Conservation (phyloP, 768 basidiomycete species). For the Multifurca ochricompacta region DNA sequence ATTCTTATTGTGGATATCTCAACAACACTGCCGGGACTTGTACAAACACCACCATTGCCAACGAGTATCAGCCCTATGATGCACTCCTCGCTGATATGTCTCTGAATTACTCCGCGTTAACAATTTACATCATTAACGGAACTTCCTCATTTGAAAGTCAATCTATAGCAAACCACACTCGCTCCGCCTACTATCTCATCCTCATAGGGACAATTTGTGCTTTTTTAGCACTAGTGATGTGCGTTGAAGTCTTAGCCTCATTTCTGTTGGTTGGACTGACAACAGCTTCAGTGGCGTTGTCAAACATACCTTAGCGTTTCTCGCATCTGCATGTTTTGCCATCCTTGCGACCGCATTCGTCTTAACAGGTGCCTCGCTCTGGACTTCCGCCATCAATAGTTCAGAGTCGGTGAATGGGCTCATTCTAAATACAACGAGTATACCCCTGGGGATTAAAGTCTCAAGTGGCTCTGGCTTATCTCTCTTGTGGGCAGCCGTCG, state of each 20-base stretch:
- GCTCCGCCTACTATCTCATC: slow-evolving; percentile 68
- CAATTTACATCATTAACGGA: slow-evolving; percentile 43
- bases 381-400: slow-evolving; percentile 70
- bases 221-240: slow-evolving; percentile 60
- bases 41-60: slow-evolving; percentile 50
- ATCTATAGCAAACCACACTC: slow-evolving; percentile 55
- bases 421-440: slow-evolving; percentile 32
- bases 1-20: slow-evolving; percentile 70
- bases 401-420: slow-evolving; percentile 49
- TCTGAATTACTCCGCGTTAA: slow-evolving; percentile 50
- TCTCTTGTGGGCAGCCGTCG: slow-evolving; percentile 71
- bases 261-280: neutral
- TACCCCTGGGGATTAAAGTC: slow-evolving; percentile 55
- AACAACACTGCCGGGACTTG: slow-evolving; percentile 54
- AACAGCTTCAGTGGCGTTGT: slow-evolving; percentile 47
- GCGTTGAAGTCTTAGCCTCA: slow-evolving; percentile 26
- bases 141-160: slow-evolving; percentile 46
- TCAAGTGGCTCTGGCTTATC: slow-evolving; percentile 54
- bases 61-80: slow-evolving; percentile 57
- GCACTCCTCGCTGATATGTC: slow-evolving; percentile 61
- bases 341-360: slow-evolving; percentile 53
- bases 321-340: slow-evolving; percentile 58
- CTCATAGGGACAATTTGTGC: slow-evolving; percentile 65
- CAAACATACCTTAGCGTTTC: slow-evolving; percentile 57
- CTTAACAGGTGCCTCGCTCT: slow-evolving; percentile 63